Conservation (phyloP, 306 rosid species). For the Dalbergia oliveri region DNA sequence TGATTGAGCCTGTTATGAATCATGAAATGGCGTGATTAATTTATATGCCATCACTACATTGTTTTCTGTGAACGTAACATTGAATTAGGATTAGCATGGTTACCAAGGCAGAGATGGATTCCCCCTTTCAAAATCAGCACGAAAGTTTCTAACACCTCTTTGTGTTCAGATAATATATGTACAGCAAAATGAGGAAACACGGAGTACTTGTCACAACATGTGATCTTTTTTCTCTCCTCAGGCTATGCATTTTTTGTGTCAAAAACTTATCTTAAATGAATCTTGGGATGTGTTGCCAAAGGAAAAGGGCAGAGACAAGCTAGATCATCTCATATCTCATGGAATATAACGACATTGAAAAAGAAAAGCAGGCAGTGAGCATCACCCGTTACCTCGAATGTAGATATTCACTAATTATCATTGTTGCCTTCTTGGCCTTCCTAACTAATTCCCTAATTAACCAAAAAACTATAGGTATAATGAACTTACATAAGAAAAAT, state of each 20-base stretch:
- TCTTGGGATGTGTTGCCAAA: not conserved
- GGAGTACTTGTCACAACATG: not conserved
- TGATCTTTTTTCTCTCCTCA: not conserved
- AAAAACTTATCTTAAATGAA: not conserved
- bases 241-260: not conserved
- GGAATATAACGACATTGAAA: not conserved
- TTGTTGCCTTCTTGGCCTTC: constrained; percentile 80
- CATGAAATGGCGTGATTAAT: too few relatives aligned
- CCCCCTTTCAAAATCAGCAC: constrained; percentile 95
- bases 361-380: constrained; percentile 28
- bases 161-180: constrained; percentile 75
- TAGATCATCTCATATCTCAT: not conserved
- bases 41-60: not conserved
- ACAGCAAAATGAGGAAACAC: constrained; percentile 44
- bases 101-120: constrained; percentile 82
- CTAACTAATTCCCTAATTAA: constrained; percentile 78
- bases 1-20: too few relatives aligned
- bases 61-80: constrained; percentile 21
- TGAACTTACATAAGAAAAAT: not conserved
- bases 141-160: constrained; percentile 73
- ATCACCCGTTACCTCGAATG: constrained; percentile 84
- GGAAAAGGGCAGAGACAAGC: not conserved
- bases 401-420: constrained; percentile 80
- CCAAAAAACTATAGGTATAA: constrained; percentile 1
- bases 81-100: constrained; percentile 8